phyloP scores from a whole-genome alignment of 495 filamentous ascomycete genomes.

The Tuber calosporum region DNA sequence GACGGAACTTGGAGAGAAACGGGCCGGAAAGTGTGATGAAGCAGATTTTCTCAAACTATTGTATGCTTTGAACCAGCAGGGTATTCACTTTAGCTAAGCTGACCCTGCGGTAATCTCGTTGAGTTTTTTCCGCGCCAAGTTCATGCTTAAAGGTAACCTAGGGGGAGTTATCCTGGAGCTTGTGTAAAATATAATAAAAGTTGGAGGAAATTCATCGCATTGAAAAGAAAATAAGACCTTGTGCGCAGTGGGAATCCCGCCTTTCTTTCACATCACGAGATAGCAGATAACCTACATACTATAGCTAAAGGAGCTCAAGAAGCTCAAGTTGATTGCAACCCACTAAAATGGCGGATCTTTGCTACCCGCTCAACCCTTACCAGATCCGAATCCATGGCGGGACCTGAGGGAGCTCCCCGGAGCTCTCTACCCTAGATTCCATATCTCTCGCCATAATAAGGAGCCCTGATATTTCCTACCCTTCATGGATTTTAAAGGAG shows the following conservation, averaged over 20 bases:
- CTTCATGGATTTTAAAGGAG: not conserved
- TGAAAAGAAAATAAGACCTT: not conserved
- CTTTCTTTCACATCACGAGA: not conserved
- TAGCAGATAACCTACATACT: not conserved
- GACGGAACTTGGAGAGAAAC: constrained; percentile 69
- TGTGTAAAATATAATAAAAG: not conserved
- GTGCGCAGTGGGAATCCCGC: not conserved
- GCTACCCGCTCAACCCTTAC: not conserved
- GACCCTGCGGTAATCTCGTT: not conserved
- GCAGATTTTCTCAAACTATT: constrained; percentile 75
- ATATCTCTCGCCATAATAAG: not conserved
- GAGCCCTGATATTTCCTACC: not conserved
- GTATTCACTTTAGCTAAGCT: constrained; percentile 78
- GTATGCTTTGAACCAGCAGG: constrained; percentile 78
- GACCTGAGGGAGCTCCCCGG: not conserved
- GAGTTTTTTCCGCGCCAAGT: not conserved
- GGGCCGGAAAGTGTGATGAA: constrained; percentile 79
- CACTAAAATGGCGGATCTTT: not conserved
- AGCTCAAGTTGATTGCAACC: not conserved
- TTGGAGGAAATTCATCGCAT: not conserved
- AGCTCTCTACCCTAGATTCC: not conserved
- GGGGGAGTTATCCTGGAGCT: not conserved
- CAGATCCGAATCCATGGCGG: not conserved
- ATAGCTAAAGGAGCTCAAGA: not conserved
- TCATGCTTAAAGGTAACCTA: not conserved